These are phyloP conservation scores for Sequoiadendron giganteum DNA, from an alignment of 75 land plant genomes.

Conservation along the genomic window DNA sequence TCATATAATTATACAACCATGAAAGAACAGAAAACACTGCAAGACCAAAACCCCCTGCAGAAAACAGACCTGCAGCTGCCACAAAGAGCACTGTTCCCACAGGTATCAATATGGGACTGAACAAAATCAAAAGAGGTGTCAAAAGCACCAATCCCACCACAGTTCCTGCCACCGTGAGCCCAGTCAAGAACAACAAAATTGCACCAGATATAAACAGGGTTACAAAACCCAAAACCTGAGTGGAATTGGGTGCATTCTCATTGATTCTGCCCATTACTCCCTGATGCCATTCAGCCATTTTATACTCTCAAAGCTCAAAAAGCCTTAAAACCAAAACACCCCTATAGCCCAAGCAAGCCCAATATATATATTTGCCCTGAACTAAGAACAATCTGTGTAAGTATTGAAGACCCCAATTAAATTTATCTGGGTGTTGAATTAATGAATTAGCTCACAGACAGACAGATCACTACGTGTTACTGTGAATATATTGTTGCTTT, in stretches of 20 bases:
- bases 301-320: background rate
- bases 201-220: slow-evolving; percentile 56
- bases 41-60: slow-evolving; percentile 42
- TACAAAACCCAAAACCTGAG: slow-evolving; percentile 56
- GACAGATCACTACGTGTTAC: background rate
- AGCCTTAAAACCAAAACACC: background rate
- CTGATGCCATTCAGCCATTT: background rate
- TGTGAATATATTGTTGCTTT: background rate
- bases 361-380: background rate
- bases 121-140: slow-evolving; percentile 60
- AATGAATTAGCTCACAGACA: background rate
- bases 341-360: background rate
- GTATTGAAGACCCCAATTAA: background rate
- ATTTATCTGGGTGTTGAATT: background rate
- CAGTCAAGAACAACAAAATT: slow-evolving; percentile 48
- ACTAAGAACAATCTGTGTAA: background rate
- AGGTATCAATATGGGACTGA: slow-evolving; percentile 86
- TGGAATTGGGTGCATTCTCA: slow-evolving; percentile 59
- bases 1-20: slow-evolving; percentile 74
- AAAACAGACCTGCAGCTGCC: slow-evolving; percentile 36
- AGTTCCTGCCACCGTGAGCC: slow-evolving; percentile 48
- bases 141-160: slow-evolving; percentile 50
- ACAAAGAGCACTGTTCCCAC: slow-evolving; percentile 43
- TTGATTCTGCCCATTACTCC: slow-evolving; percentile 27
- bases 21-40: slow-evolving; percentile 33